Conservation (phyloP, 345 rosid genomes). For the Barbarea vulgaris region DNA sequence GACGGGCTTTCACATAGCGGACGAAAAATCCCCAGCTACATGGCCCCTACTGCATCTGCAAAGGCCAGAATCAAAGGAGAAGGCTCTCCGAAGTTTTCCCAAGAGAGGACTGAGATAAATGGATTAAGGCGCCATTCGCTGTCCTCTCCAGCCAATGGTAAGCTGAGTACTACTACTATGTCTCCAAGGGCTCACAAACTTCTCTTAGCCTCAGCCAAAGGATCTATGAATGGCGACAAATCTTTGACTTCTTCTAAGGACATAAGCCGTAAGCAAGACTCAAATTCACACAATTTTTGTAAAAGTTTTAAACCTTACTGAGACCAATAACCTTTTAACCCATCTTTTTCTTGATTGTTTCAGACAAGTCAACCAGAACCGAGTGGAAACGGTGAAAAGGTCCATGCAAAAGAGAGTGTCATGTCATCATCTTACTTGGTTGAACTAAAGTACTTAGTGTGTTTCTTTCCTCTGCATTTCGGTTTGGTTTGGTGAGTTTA, state of each 20-base stretch:
- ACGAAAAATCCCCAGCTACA: slow-evolving; percentile 74
- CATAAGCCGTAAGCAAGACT: slow-evolving; percentile 49
- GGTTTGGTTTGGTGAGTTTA: slow-evolving; percentile 41
- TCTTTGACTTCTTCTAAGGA: slow-evolving; percentile 64
- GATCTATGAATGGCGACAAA: slow-evolving; percentile 50
- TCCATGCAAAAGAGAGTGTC: slow-evolving; percentile 18
- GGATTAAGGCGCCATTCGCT: slow-evolving; percentile 74
- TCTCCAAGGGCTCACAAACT: slow-evolving; percentile 63
- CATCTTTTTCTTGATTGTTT: slow-evolving; percentile 27
- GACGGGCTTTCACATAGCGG: slow-evolving; percentile 47
- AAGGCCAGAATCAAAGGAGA: slow-evolving; percentile 76
- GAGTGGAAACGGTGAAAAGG: slow-evolving; percentile 83
- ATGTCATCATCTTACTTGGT: slow-evolving; percentile 23
- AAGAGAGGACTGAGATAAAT: slow-evolving; percentile 51
- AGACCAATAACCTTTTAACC: slow-evolving; percentile 12
- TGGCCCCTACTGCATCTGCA: slow-evolving; percentile 86
- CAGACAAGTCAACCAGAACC: slow-evolving; percentile 65
- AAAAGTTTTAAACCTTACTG: neutral
- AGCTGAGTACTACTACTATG: slow-evolving; percentile 46
- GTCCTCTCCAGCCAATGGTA: slow-evolving; percentile 56
- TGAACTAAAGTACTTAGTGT: slow-evolving; percentile 16
- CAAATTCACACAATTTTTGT: neutral
- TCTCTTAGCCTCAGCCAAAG: slow-evolving; percentile 60
- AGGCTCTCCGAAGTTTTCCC: slow-evolving; percentile 52
- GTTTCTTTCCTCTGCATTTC: slow-evolving; percentile 9